Evolutionary conservation across 306 rosid genomes (phyloP), one percentile per base, ranked within the genome.

Genomic region (Arachis hypogaea): DNA sequence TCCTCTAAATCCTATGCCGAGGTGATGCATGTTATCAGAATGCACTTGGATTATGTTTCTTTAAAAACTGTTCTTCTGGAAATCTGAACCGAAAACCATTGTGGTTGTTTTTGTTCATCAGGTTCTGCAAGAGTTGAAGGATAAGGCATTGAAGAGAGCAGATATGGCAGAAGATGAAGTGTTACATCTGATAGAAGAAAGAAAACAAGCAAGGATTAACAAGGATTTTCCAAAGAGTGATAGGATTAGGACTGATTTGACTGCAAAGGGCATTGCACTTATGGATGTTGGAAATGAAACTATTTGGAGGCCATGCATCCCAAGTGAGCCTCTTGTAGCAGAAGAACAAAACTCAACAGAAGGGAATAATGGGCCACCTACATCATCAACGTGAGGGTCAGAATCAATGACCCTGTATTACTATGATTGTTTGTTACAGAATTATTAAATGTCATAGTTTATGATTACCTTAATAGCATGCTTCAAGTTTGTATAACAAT

Each of bases 251-350:
- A 85, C 89, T 6, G 86, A 87, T 12, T 83, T 94, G 79, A 82
- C 89, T 41, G 76, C 77, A 6, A 86, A 85, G 81, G 97, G 98
- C 81, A 90, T 94, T 63, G 89, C 96, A 9, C 88, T 94, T 8
- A 94, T 94, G 97, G 98, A 94, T 72, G 85, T 88, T 8, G 97
- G 96, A 55, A 87, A 77, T 28, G 98, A 90, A 80, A 86, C 91
- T 54, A 68, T 86, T 76, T 88, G 97, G 92, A 88, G 96, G 73
- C 97, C 95, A 63, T 84, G 95, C 81, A 81, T 84, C 66, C 88
- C 85, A 3, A 76, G 49, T 28, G 84, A 78, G 51, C 79, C 79
- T n/a, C 43, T 45, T 73, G 69, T 43, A 16, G 76, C 72, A 50
- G 71, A 70, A 33, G 75, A 74, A 78, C 68, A 80, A 9, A 72